A percentile compares a stretch with the other conserved stretches of the same genome.
phyloP scores from a whole-genome alignment of 2,329 filamentous ascomycete genomes.

The Tolypocladium cylindrosporum region DNA sequence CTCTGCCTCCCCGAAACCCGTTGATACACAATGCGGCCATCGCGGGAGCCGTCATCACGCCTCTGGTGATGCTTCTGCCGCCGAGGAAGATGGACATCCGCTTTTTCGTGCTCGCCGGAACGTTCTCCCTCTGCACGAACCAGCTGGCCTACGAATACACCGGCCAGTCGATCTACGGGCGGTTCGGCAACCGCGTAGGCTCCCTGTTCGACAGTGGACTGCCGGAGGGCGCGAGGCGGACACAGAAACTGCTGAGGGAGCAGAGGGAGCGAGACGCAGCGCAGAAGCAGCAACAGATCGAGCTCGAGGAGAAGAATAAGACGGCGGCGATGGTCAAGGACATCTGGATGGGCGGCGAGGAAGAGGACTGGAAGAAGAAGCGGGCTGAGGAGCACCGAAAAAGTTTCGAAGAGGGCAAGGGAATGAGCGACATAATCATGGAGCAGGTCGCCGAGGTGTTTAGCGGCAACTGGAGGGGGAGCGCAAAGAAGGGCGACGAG shows the following conservation, averaged over 20 bases:
- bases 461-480: constrained; percentile 22
- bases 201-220: constrained; percentile 42
- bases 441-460: constrained; percentile 48
- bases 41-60: constrained; percentile 34
- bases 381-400: constrained; percentile 39
- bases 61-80: constrained; percentile 38
- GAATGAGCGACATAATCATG: constrained; percentile 44
- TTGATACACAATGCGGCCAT: constrained; percentile 38
- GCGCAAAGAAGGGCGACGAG: constrained; percentile 17
- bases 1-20: constrained; percentile 22
- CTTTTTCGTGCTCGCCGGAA: constrained; percentile 36
- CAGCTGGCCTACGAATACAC: constrained; percentile 48
- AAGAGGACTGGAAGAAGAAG: constrained; percentile 43
- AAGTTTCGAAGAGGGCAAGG: constrained; percentile 45
- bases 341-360: constrained; percentile 50
- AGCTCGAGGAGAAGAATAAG: constrained; percentile 19
- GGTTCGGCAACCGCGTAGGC: constrained; percentile 31
- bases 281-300: constrained; percentile 13
- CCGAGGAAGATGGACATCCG: constrained; percentile 42
- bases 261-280: constrained; percentile 30
- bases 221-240: constrained; percentile 43
- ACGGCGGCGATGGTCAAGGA: constrained; percentile 27
- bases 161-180: constrained; percentile 39
- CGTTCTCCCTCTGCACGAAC: constrained; percentile 42
- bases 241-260: constrained; percentile 34